Evolutionary conservation across 2,329 filamentous ascomycete species (phyloP).

Genomic region (Fusarium sp.): DNA sequence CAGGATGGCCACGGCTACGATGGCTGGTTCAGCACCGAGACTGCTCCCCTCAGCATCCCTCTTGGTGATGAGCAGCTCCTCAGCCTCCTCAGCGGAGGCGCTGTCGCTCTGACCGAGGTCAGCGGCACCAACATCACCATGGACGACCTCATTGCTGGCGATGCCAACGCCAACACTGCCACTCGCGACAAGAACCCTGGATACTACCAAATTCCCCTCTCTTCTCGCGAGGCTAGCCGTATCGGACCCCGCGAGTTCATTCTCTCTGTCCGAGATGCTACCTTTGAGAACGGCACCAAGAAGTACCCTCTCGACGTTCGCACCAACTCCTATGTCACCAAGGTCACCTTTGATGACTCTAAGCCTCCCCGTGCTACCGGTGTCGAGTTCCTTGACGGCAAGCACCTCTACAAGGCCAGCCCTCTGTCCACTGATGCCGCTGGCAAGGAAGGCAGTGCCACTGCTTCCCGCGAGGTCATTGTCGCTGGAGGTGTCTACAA

Average conservation of each 20-base stretch:
- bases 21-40: slow-evolving; percentile 39
- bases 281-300: slow-evolving; percentile 30
- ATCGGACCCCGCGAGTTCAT: slow-evolving; percentile 68
- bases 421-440: slow-evolving; percentile 20
- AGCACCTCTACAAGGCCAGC: slow-evolving; percentile 37
- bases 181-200: slow-evolving; percentile 43
- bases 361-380: slow-evolving; percentile 47
- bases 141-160: slow-evolving; percentile 30
- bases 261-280: slow-evolving; percentile 45
- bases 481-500: slow-evolving; percentile 62
- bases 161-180: slow-evolving; percentile 35
- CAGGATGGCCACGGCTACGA: slow-evolving; percentile 34
- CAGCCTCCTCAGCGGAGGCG: slow-evolving; percentile 25
- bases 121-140: slow-evolving; percentile 27
- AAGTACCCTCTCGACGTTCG: slow-evolving; percentile 38
- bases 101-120: slow-evolving; percentile 17
- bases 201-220: slow-evolving; percentile 69
- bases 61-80: slow-evolving; percentile 31
- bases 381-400: slow-evolving; percentile 48
- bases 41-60: slow-evolving; percentile 29
- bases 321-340: slow-evolving; percentile 48
- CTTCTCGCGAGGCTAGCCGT: slow-evolving; percentile 62
- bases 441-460: slow-evolving; percentile 33
- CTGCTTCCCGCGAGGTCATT: slow-evolving; percentile 59
- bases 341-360: slow-evolving; percentile 51